A percentile compares a stretch with the other conserved stretches of the same genome.
phyloP scores from a whole-genome alignment of 2,329 filamentous ascomycete species.

The Emmonsiellopsis sp. region DNA sequence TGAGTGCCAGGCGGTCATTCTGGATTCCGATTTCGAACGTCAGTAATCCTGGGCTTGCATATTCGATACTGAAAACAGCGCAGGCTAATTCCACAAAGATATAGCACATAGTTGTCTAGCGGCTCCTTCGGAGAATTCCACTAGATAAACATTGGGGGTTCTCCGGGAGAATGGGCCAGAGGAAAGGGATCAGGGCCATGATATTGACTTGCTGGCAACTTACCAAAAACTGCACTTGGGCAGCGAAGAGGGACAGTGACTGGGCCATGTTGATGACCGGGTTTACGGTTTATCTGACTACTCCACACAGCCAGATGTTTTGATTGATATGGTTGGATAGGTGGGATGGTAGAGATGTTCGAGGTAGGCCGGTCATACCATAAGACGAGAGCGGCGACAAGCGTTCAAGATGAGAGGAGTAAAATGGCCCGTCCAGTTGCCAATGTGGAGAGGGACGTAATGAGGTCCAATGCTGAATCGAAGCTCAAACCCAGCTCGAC shows the following conservation, averaged over 20 bases:
- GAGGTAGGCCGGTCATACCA: not conserved
- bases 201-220: not conserved
- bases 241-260: constrained; percentile 7
- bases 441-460: not conserved
- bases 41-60: not conserved
- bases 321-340: not conserved
- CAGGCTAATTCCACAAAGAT: not conserved
- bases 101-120: not conserved
- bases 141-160: not conserved
- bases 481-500: not conserved
- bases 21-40: constrained; percentile 31
- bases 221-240: constrained; percentile 12
- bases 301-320: not conserved
- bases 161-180: not conserved
- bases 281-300: not conserved
- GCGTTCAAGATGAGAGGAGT: not conserved
- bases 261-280: not conserved
- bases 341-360: not conserved
- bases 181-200: not conserved
- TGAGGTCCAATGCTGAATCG: not conserved
- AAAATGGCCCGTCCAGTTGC: not conserved
- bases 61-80: not conserved
- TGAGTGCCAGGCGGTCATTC: constrained; percentile 79
- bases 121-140: not conserved
- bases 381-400: not conserved